These are phyloP conservation scores for Pichia sp. DNA, from an alignment of 1,139 yeast genomes.

Conservation along the genomic window DNA sequence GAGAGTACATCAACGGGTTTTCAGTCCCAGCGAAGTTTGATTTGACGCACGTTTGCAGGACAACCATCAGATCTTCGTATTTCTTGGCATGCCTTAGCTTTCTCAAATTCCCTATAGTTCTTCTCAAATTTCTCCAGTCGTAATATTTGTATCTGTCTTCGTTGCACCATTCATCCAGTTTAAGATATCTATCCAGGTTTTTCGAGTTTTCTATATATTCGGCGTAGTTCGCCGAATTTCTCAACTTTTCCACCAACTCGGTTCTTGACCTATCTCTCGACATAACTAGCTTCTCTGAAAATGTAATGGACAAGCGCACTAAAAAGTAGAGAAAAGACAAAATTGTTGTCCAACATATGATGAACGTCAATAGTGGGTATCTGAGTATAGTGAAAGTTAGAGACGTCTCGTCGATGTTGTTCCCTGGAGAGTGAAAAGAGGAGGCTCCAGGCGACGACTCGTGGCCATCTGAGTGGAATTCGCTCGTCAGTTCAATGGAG, in stretches of 20 bases:
- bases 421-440: constrained; percentile 21
- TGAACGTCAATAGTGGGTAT: constrained; percentile 58
- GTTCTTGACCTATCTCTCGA: constrained; percentile 61
- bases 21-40: constrained; percentile 78
- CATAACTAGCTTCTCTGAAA: constrained; percentile 50
- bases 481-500: constrained; percentile 1
- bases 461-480: not conserved
- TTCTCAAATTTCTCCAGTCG: constrained; percentile 57
- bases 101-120: constrained; percentile 46
- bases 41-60: constrained; percentile 65
- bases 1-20: constrained; percentile 66
- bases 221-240: constrained; percentile 46
- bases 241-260: constrained; percentile 44
- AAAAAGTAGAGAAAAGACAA: constrained; percentile 48
- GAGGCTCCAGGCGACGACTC: not conserved
- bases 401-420: constrained; percentile 38
- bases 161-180: constrained; percentile 59
- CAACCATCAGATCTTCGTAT: constrained; percentile 47
- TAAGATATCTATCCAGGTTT: constrained; percentile 52
- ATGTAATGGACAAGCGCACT: constrained; percentile 58
- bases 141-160: constrained; percentile 64
- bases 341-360: constrained; percentile 50
- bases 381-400: constrained; percentile 51
- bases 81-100: constrained; percentile 34
- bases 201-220: constrained; percentile 65